Percentiles rank a stretch among this genome's conserved stretches.
These are phyloP conservation scores for Boechera stricta DNA, from an alignment of 345 rosid genomes.

Conservation along the genomic window DNA sequence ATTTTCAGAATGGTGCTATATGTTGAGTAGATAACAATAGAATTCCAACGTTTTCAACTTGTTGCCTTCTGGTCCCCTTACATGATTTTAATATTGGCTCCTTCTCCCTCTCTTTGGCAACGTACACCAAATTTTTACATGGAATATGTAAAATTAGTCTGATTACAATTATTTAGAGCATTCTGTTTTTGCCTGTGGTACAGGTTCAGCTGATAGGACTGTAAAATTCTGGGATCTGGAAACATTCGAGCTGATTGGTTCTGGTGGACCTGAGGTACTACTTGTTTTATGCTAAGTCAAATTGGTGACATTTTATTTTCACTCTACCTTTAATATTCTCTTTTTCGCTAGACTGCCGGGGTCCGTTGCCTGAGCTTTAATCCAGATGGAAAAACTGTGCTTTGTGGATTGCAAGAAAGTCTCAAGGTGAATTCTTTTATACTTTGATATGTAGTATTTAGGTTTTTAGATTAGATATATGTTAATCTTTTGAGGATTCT, in stretches of 20 bases:
- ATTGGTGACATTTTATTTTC: constrained; percentile 20
- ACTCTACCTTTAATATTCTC: constrained; percentile 10
- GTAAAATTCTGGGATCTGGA: constrained; percentile 99
- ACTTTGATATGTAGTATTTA: constrained; percentile 8
- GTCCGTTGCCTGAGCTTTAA: constrained; percentile 93
- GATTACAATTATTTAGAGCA: background rate
- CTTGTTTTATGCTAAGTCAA: constrained; percentile 26
- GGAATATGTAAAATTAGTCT: background rate
- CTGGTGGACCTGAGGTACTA: constrained; percentile 92
- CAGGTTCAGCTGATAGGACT: constrained; percentile 98
- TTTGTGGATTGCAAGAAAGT: constrained; percentile 95
- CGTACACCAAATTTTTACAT: background rate
- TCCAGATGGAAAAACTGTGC: constrained; percentile 92
- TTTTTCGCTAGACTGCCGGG: constrained; percentile 67
- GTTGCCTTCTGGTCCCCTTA: constrained; percentile 3
- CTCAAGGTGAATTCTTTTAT: constrained; percentile 62
- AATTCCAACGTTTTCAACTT: background rate
- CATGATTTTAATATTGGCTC: background rate
- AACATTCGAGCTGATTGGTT: constrained; percentile 94
- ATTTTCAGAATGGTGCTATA: constrained; percentile 3
- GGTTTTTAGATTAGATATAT: constrained; percentile 1
- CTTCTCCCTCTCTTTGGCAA: constrained; percentile 8
- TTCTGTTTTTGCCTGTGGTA: constrained; percentile 26
- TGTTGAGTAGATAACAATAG: constrained; percentile 11
- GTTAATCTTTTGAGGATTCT: constrained; percentile 14